Evolutionary conservation across 352 stramenopile species (phyloP).

Genomic region (Globisporangium camurandrum): DNA sequence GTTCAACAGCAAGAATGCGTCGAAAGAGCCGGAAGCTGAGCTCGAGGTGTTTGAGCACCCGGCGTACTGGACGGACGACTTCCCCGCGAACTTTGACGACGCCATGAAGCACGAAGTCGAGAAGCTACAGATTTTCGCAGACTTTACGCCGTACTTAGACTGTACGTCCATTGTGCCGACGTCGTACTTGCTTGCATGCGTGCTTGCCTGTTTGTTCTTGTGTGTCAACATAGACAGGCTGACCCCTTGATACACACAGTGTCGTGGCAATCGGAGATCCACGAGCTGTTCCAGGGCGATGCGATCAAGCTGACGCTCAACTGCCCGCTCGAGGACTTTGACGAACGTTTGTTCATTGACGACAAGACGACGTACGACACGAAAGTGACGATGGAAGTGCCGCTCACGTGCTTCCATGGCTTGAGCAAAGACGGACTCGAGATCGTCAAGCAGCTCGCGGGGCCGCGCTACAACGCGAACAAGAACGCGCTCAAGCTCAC

Average conservation of each 20-base stretch:
- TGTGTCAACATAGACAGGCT: background rate
- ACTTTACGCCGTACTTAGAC: conserved; percentile 71
- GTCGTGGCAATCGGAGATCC: conserved; percentile 77
- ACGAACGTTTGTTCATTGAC: conserved; percentile 72
- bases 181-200: conserved; percentile 2
- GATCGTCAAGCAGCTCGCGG: conserved; percentile 59
- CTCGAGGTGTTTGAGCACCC: conserved; percentile 70
- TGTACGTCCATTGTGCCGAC: conserved; percentile 15
- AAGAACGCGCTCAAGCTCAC: conserved; percentile 75
- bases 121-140: conserved; percentile 76
- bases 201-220: background rate
- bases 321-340: conserved; percentile 72
- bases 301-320: conserved; percentile 70
- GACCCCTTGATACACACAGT: conserved; percentile 11
- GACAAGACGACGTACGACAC: conserved; percentile 78
- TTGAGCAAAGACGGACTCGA: conserved; percentile 40
- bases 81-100: conserved; percentile 59
- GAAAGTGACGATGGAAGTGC: conserved; percentile 77
- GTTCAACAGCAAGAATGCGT: conserved; percentile 33
- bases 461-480: conserved; percentile 70
- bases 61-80: conserved; percentile 72
- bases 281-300: conserved; percentile 60
- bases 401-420: conserved; percentile 51
- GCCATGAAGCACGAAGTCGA: conserved; percentile 84
- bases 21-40: conserved; percentile 25